Evolutionary conservation across 805 yeast genomes (phyloP).

Genomic region (Crinitomyces ghanaensis): DNA sequence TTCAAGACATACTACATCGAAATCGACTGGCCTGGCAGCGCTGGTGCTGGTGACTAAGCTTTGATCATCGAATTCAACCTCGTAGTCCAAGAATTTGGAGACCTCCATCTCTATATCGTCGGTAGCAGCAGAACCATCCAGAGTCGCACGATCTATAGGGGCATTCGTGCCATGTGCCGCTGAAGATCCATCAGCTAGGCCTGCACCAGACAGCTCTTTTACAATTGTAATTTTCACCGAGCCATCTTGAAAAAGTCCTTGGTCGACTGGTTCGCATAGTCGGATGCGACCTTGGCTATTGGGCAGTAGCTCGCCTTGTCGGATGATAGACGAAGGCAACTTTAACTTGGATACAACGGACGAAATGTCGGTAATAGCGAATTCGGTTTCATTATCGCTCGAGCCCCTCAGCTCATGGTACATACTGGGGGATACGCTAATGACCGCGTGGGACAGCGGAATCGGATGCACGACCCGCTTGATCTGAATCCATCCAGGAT

Average conservation of each 20-base stretch:
- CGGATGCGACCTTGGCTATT: conserved; percentile 39
- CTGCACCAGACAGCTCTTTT: conserved; percentile 17
- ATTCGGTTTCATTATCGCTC: not conserved
- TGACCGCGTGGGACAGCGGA: conserved; percentile 29
- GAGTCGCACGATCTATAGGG: not conserved
- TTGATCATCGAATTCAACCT: conserved; percentile 5
- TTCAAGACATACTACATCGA: conserved; percentile 5
- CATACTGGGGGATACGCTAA: conserved; percentile 36
- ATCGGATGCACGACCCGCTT: conserved; percentile 13
- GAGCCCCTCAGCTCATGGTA: conserved; percentile 34
- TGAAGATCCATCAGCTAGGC: not conserved
- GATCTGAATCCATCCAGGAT: conserved; percentile 5
- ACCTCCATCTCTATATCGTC: conserved; percentile 18
- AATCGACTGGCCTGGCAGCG: conserved; percentile 2
- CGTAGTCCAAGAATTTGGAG: conserved; percentile 12
- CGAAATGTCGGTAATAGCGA: conserved; percentile 1
- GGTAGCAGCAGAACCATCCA: not conserved
- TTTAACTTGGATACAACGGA: conserved; percentile 26
- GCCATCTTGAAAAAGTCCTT: conserved; percentile 40
- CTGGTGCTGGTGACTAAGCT: not conserved
- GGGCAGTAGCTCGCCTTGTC: conserved; percentile 34
- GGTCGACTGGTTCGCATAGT: conserved; percentile 63
- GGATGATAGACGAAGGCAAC: conserved; percentile 23
- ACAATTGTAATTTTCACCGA: conserved; percentile 45
- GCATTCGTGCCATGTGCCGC: conserved; percentile 1